phyloP scores from a whole-genome alignment of 176 grass and related monocot genomes.

The Phoenix dactylifera region DNA sequence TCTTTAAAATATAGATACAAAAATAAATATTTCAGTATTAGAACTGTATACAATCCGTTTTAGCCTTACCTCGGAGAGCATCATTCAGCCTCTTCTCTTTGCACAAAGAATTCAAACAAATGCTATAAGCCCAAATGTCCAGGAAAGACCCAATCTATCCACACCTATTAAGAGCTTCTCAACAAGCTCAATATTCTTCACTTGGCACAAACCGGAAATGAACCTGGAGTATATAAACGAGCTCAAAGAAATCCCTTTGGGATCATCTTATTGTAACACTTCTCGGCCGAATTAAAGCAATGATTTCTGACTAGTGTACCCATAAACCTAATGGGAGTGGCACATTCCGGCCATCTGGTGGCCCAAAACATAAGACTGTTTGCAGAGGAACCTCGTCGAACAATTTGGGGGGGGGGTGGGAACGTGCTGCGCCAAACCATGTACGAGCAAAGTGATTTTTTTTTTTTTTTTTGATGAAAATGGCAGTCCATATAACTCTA shows the following conservation, averaged over 20 bases:
- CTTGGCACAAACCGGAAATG: constrained; percentile 50
- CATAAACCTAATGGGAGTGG: constrained; percentile 28
- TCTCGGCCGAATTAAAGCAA: constrained; percentile 59
- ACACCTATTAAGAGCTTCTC: constrained; percentile 49
- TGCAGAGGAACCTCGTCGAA: no score
- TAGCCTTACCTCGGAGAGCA: constrained; percentile 14
- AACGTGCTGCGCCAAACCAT: no score
- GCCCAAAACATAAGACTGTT: no score
- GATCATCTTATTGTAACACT: constrained; percentile 38
- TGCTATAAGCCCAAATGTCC: constrained; percentile 71
- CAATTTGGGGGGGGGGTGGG: no score
- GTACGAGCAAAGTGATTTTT: no score
- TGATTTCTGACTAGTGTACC: constrained; percentile 44
- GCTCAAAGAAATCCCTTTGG: constrained; percentile 48
- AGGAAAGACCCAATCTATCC: constrained; percentile 46
- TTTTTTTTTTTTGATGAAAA: no score
- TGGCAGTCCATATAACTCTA: no score
- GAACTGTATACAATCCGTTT: no score
- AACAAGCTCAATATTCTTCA: constrained; percentile 39
- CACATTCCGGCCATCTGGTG: no score
- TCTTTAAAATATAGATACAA: no score
- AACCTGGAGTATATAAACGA: constrained; percentile 68
- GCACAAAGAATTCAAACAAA: constrained; percentile 58
- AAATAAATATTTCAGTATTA: no score
- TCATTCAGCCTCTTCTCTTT: constrained; percentile 41